Conservation (phyloP, 2,329 filamentous ascomycete genomes). For the Biscogniauxia mediterranea region DNA sequence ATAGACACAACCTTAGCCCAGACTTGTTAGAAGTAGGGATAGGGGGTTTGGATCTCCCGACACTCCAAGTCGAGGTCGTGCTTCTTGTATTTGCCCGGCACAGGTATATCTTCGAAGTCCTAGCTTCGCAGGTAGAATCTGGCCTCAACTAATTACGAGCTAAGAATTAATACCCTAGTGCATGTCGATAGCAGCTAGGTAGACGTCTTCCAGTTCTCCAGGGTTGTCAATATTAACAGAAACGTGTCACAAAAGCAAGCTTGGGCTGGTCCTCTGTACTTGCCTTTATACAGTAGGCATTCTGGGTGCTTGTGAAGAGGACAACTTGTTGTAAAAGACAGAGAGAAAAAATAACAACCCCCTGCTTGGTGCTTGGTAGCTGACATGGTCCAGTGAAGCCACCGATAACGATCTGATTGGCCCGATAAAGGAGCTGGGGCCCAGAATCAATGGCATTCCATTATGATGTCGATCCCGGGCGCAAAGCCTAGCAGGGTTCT, state of each 20-base stretch:
- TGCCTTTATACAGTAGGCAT: constrained; percentile 2
- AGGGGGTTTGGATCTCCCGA: background rate
- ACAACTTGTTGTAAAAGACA: constrained; percentile 24
- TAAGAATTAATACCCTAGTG: constrained; percentile 9
- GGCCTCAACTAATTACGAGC: constrained; percentile 14
- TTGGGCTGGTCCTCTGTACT: constrained; percentile 1
- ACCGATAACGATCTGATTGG: constrained; percentile 30
- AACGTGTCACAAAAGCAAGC: constrained; percentile 20
- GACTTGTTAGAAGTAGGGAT: background rate
- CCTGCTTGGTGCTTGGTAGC: constrained; percentile 16
- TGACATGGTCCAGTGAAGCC: constrained; percentile 23
- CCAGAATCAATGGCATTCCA: constrained; percentile 7
- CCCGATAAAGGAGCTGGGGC: constrained; percentile 18
- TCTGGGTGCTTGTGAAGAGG: constrained; percentile 16
- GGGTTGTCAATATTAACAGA: constrained; percentile 18
- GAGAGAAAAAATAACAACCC: constrained; percentile 1
- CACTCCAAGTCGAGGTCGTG: background rate
- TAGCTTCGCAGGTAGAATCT: constrained; percentile 15
- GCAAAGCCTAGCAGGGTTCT: background rate
- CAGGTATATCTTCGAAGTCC: background rate
- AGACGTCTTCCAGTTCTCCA: background rate
- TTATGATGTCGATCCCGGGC: background rate
- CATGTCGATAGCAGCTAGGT: constrained; percentile 3
- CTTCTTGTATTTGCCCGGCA: no score
- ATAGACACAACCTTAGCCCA: background rate